Conservation (phyloP, 148 eudicot genomes). For the Cornus kousa region DNA sequence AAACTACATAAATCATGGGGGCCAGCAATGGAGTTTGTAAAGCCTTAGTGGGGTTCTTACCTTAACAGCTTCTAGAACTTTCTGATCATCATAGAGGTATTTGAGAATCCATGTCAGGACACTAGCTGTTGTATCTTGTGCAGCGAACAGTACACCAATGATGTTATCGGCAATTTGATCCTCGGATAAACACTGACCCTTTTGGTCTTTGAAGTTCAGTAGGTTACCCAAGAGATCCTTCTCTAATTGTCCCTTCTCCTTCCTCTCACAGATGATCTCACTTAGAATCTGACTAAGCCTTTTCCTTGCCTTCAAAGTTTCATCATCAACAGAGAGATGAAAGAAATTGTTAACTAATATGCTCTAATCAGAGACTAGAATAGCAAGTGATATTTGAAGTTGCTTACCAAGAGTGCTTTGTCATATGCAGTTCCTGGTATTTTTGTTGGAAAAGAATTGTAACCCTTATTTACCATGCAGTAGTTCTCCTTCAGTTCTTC, state of each 20-base stretch:
- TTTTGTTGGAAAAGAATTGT: slow-evolving; percentile 44
- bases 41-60: slow-evolving; percentile 20
- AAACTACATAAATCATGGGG: neutral
- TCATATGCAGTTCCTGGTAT: slow-evolving; percentile 48
- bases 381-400: neutral
- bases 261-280: slow-evolving; percentile 62
- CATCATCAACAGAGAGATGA: neutral
- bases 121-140: slow-evolving; percentile 94
- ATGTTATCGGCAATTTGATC: slow-evolving; percentile 73
- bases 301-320: slow-evolving; percentile 53
- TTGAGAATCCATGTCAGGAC: slow-evolving; percentile 81
- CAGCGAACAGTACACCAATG: slow-evolving; percentile 85
- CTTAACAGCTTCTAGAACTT: slow-evolving; percentile 56
- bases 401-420: slow-evolving; percentile 44
- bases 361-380: neutral
- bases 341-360: slow-evolving; percentile 1
- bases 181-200: slow-evolving; percentile 47
- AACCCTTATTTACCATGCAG: slow-evolving; percentile 40
- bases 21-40: slow-evolving; percentile 1
- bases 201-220: slow-evolving; percentile 57
- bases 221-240: slow-evolving; percentile 60
- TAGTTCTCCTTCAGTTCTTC: slow-evolving; percentile 39
- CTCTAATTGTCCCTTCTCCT: slow-evolving; percentile 47
- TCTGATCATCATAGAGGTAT: slow-evolving; percentile 56
- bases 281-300: slow-evolving; percentile 43